Evolutionary conservation across 305 asterid genomes (phyloP).

Genomic region (Nicotiana rustica): DNA sequence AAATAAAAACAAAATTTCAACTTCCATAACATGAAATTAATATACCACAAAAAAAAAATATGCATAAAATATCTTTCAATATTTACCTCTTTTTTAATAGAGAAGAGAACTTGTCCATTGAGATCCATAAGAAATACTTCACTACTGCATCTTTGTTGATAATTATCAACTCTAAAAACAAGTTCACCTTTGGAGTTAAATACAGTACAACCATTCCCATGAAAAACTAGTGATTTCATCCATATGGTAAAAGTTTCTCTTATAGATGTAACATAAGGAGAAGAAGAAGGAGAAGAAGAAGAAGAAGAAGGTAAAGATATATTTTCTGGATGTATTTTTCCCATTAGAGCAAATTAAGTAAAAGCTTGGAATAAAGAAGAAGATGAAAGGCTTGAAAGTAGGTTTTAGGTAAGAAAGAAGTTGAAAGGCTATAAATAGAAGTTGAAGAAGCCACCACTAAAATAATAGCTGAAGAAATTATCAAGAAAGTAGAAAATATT

Average conservation of each 20-base stretch:
- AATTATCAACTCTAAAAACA: constrained; percentile 73
- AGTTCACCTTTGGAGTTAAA: constrained; percentile 64
- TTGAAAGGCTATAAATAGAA: constrained; percentile 12
- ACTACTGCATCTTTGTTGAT: constrained; percentile 56
- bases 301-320: constrained; percentile 20
- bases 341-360: constrained; percentile 24
- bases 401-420: constrained; percentile 15
- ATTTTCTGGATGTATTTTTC: constrained; percentile 34
- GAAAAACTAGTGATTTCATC: constrained; percentile 82
- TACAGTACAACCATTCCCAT: constrained; percentile 76
- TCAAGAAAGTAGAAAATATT: constrained; percentile 16
- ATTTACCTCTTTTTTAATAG: constrained; percentile 45
- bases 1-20: background rate
- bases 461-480: background rate
- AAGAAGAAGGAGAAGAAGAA: constrained; percentile 35
- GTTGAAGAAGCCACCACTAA: background rate
- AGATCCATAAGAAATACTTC: constrained; percentile 76
- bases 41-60: background rate
- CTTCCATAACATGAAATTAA: background rate
- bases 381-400: background rate
- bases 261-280: constrained; percentile 45
- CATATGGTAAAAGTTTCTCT: constrained; percentile 69
- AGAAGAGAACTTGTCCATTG: constrained; percentile 62
- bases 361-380: constrained; percentile 8
- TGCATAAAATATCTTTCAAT: background rate